phyloP scores from a whole-genome alignment of 805 yeast species.

The Teunomyces stri region DNA sequence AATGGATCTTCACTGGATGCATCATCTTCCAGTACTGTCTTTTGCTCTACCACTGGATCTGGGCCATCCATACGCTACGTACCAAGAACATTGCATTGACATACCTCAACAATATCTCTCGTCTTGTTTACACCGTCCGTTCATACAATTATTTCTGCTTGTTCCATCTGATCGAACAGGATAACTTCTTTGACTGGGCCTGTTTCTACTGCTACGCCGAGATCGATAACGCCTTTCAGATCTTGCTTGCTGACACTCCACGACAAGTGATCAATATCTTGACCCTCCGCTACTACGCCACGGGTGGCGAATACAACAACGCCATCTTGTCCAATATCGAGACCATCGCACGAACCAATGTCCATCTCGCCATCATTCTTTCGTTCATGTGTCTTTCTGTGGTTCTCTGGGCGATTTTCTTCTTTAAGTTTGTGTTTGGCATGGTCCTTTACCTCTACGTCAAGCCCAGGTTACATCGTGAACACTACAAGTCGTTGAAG shows the following conservation, averaged over 20 bases:
- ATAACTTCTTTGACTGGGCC: slow-evolving; percentile 61
- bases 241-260: slow-evolving; percentile 79
- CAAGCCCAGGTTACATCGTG: slow-evolving; percentile 39
- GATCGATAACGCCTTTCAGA: slow-evolving; percentile 56
- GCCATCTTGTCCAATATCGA: slow-evolving; percentile 48
- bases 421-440: slow-evolving; percentile 55
- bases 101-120: slow-evolving; percentile 65
- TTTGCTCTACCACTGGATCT: slow-evolving; percentile 52
- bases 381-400: slow-evolving; percentile 77
- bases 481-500: slow-evolving; percentile 46
- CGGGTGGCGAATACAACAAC: slow-evolving; percentile 41
- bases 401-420: slow-evolving; percentile 68
- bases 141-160: slow-evolving; percentile 69
- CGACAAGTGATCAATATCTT: slow-evolving; percentile 82
- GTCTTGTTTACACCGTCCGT: slow-evolving; percentile 52
- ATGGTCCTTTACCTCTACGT: slow-evolving; percentile 52
- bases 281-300: slow-evolving; percentile 55
- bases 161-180: slow-evolving; percentile 63
- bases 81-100: slow-evolving; percentile 66
- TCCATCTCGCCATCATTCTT: slow-evolving; percentile 66
- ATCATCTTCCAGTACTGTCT: slow-evolving; percentile 67
- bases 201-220: slow-evolving; percentile 66
- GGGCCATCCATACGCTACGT: slow-evolving; percentile 57
- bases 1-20: slow-evolving; percentile 79
- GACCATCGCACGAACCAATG: slow-evolving; percentile 57